Evolutionary conservation across 495 filamentous ascomycete species (phyloP), one percentile per base, ranked within the genome.

Genomic region (Neurospora cerealis): DNA sequence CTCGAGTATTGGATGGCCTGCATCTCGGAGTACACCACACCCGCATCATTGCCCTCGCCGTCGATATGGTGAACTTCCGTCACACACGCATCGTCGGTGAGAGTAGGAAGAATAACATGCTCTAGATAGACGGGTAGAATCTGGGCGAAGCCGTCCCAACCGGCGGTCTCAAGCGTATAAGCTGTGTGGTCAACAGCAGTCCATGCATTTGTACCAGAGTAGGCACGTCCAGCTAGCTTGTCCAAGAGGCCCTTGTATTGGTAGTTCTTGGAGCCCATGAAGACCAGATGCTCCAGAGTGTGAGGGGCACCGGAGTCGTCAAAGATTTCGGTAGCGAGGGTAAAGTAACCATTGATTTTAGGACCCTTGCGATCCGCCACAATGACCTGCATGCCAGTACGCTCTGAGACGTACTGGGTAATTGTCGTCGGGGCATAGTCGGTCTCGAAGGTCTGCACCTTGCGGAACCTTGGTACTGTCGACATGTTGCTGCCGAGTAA

Each of bases 1-100:
- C 90, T 88, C 21, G 87, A 91, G 79, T 97, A 97, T 80, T 99
- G 92, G 1, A 96, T 89, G 13, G 89, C 96, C 80, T 99, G 96
- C 96, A 99, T 98, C 82, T 99, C 96, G 1, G 96, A 98, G 83
- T 98, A 99, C 24, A 98, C 96, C 5, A 99, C 96, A 74, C 95
- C 96, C 36, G 96, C 96, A 87, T 99, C 96, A 75, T 98, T 91
- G 69, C 95, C 96, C 73, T 90, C 87, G 42, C 93, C 94, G 80
- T 99, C 93, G 71, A 99, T 88, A 80, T 99, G 96, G 83, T 97
- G 93, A 37, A 99, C 96, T 78, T 99, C 96, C 3, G 96, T 99
- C 76, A 96, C 91, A 79, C 95, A 98, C 5, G 90, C 93, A 69
- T 93, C 91, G 81, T 99, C 96, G 10, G 94, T 97, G 73, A 99